phyloP scores from a whole-genome alignment of 495 filamentous ascomycete genomes.

The Hypoxylon subgilvum region DNA sequence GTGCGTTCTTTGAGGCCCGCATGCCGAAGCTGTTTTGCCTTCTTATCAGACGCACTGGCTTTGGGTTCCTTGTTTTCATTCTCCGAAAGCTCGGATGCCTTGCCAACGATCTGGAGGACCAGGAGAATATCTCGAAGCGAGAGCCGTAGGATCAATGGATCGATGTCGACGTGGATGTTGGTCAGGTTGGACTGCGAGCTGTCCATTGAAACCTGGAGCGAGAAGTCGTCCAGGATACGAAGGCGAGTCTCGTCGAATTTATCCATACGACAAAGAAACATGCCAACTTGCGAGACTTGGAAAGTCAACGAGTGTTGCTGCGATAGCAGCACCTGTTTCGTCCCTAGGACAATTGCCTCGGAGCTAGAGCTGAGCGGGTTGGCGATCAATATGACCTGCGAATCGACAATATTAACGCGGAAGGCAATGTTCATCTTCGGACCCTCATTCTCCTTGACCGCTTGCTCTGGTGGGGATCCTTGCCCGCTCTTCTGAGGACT shows the following conservation, averaged over 20 bases:
- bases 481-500: constrained; percentile 35
- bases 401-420: constrained; percentile 91
- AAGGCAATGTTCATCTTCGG: constrained; percentile 79
- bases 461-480: constrained; percentile 14
- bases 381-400: constrained; percentile 92
- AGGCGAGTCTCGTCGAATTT: constrained; percentile 85
- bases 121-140: constrained; percentile 94
- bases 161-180: constrained; percentile 83
- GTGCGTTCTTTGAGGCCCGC: constrained; percentile 64
- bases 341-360: constrained; percentile 93
- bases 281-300: constrained; percentile 89
- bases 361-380: constrained; percentile 88
- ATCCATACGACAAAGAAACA: constrained; percentile 99
- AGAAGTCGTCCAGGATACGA: constrained; percentile 95
- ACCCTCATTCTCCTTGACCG: constrained; percentile 32
- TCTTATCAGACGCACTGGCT: constrained; percentile 52
- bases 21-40: constrained; percentile 70
- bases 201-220: constrained; percentile 86
- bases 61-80: constrained; percentile 54
- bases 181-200: constrained; percentile 72
- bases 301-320: constrained; percentile 93
- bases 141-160: constrained; percentile 89
- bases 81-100: constrained; percentile 84
- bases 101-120: constrained; percentile 89
- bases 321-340: constrained; percentile 89